These are phyloP conservation scores for Annulohypoxylon bovei DNA, from an alignment of 495 filamentous ascomycete genomes.

Conservation along the genomic window DNA sequence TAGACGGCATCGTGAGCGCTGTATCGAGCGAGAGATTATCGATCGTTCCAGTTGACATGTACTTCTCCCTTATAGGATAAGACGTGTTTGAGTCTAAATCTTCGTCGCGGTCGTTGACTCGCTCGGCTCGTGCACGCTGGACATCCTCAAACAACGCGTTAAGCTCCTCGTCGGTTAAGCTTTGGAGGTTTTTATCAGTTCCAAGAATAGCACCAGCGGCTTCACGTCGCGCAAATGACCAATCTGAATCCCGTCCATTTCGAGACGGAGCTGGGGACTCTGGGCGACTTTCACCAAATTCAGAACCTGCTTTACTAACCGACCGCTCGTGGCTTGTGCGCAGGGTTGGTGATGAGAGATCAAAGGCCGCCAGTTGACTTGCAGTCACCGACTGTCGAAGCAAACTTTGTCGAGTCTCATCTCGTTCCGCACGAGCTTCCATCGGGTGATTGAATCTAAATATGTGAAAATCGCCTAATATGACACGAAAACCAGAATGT, in stretches of 20 bases:
- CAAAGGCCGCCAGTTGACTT: constrained; percentile 71
- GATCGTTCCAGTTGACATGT: constrained; percentile 92
- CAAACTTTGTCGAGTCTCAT: constrained; percentile 77
- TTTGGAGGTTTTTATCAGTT: constrained; percentile 88
- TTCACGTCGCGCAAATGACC: constrained; percentile 93
- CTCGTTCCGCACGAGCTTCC: constrained; percentile 92
- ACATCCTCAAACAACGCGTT: constrained; percentile 96
- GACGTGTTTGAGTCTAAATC: constrained; percentile 90
- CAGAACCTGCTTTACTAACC: constrained; percentile 75
- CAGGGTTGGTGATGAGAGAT: constrained; percentile 61
- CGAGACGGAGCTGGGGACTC: constrained; percentile 80
- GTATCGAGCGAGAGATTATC: constrained; percentile 98
- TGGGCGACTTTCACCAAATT: constrained; percentile 74
- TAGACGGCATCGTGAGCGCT: constrained; percentile 90
- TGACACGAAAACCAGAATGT: constrained; percentile 92
- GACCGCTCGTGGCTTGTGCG: constrained; percentile 79
- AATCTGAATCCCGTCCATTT: constrained; percentile 87
- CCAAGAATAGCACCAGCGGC: constrained; percentile 90
- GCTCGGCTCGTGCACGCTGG: constrained; percentile 82
- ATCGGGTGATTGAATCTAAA: constrained; percentile 98
- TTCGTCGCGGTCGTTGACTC: constrained; percentile 81
- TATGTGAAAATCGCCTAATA: constrained; percentile 98
- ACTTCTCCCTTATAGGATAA: constrained; percentile 91
- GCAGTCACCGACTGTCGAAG: constrained; percentile 89
- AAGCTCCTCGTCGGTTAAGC: constrained; percentile 91